Evolutionary conservation across 441 rosid genomes (phyloP), one percentile per base, ranked within the genome.

Genomic region (Arabidopsis lyrata): DNA sequence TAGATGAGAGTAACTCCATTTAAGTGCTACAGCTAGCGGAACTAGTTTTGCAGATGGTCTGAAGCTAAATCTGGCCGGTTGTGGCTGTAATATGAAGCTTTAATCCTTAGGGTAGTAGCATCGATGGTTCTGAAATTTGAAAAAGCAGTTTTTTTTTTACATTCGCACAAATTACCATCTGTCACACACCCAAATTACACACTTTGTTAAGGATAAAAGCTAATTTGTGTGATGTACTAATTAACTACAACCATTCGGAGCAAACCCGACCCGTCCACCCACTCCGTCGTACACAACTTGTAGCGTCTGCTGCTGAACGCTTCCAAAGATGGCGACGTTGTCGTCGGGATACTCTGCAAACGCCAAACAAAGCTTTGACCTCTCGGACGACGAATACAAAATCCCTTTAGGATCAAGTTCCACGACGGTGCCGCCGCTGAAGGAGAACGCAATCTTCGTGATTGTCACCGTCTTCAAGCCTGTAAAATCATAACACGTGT

Each of bases 401-500:
- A 86, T 57, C 34, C 96, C 95, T 0, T 9, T 3, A 0, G 18
- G 0, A 16, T 70, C 81, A 1, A 90, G 59, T 1, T 73, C 79
- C 6, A 88, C 81, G 14, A 72, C 77, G 0, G 61, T 60, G 0
- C 68, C 84, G 0, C 88, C 91, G 3, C 38, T 57, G 68, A 90
- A 88, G 12, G 34, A 63, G 45, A 90, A 47, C 20, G 77, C 44
- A 1, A 92, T 81, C 34, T 57, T 77, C 0, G 96, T 96, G 12
- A 88, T 22, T 0, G 2, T 0, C 0, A 76, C 10, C 0, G 81
- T 56, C 1, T 41, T 3, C 16, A 80, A 81, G 0, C 69, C 79
- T 47, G 83, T 87, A 12, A 90, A 69, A 68, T 92, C 86, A 35
- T 82, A 90, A 71, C 96, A 90, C 10, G 96, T 92, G 74, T 92